Conservation (phyloP, 73 alveolate species). For the Symbiodinium pilosum region DNA sequence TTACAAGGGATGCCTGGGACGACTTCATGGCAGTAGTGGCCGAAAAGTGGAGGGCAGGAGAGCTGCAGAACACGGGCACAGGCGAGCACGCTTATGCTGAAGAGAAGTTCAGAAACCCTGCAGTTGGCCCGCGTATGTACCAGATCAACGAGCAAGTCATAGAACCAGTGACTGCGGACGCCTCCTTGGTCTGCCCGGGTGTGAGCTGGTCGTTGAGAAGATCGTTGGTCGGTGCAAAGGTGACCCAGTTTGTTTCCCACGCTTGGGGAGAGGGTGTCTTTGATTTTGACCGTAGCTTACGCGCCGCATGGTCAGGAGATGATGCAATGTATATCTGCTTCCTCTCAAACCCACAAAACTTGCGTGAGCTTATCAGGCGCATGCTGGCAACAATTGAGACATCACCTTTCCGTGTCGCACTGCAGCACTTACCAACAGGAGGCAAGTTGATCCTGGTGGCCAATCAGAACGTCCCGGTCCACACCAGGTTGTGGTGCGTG, state of each 20-base stretch:
- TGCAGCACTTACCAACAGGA: background rate
- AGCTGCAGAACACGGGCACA: background rate
- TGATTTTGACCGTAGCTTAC: background rate
- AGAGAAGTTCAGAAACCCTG: background rate
- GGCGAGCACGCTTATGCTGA: background rate
- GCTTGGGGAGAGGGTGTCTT: constrained; percentile 18
- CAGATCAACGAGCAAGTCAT: constrained; percentile 17
- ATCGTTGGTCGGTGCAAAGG: background rate
- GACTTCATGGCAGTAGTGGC: background rate
- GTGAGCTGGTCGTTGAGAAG: constrained; percentile 6
- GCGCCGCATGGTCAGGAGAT: background rate
- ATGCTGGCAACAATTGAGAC: background rate
- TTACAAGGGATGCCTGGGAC: background rate
- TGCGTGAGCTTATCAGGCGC: background rate
- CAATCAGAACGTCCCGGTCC: background rate
- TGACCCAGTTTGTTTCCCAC: background rate
- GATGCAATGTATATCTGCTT: background rate
- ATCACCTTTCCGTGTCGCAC: background rate
- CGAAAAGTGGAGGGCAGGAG: background rate
- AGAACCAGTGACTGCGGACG: background rate
- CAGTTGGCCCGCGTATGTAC: constrained; percentile 4
- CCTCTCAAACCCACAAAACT: constrained; percentile 4
- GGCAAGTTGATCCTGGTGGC: constrained; percentile 2
- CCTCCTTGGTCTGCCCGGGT: background rate
- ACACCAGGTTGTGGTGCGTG: background rate